Evolutionary conservation across 768 basidiomycete species (phyloP).

Genomic region (Boletus edulis): DNA sequence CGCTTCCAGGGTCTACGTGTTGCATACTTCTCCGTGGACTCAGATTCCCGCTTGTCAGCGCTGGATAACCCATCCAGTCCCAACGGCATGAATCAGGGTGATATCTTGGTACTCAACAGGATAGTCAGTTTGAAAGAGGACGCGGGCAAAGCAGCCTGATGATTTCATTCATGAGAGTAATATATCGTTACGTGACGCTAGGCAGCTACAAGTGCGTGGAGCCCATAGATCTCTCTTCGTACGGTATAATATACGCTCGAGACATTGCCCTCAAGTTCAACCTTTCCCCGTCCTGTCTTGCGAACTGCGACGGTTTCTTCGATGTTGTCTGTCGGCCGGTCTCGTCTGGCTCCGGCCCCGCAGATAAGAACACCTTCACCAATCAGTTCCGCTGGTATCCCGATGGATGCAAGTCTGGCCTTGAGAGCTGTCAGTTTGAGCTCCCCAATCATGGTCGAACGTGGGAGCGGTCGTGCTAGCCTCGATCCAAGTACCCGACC

Average conservation of each 20-base stretch:
- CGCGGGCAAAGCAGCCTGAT: constrained; percentile 58
- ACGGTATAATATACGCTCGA: constrained; percentile 90
- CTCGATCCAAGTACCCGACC: constrained; percentile 63
- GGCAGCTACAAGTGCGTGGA: constrained; percentile 87
- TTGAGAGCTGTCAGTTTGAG: constrained; percentile 90
- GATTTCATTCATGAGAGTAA: not conserved
- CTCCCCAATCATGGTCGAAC: constrained; percentile 97
- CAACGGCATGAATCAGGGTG: constrained; percentile 58
- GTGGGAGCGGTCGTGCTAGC: constrained; percentile 64
- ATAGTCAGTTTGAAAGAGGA: constrained; percentile 97
- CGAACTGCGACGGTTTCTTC: constrained; percentile 81
- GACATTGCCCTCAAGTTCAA: constrained; percentile 87
- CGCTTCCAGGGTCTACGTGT: constrained; percentile 96
- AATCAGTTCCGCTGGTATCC: constrained; percentile 90
- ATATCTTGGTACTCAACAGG: constrained; percentile 82
- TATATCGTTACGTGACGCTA: constrained; percentile 26
- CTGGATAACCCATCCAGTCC: constrained; percentile 51
- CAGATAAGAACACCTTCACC: constrained; percentile 97
- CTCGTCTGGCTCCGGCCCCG: constrained; percentile 53
- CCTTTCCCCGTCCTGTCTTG: constrained; percentile 80
- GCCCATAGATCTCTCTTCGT: constrained; percentile 81
- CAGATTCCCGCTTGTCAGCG: constrained; percentile 69
- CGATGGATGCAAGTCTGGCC: constrained; percentile 66
- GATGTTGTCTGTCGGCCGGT: constrained; percentile 41
- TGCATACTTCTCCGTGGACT: constrained; percentile 93